A percentile compares a stretch with the other conserved stretches of the same genome.
These are phyloP conservation scores for Rhizodiscina lignyota DNA, from an alignment of 495 filamentous ascomycete species.

Conservation along the genomic window DNA sequence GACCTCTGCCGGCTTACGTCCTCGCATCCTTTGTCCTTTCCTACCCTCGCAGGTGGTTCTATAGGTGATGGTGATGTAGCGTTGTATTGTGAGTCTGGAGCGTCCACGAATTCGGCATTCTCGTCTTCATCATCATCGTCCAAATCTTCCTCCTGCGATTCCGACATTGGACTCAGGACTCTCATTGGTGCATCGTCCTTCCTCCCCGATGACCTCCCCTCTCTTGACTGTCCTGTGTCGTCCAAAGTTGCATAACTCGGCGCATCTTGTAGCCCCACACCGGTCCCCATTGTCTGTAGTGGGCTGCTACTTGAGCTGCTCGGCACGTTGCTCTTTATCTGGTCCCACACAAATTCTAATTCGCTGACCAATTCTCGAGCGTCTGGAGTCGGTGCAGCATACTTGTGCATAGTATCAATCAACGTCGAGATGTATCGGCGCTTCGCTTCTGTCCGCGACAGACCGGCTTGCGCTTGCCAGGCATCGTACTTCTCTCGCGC, in stretches of 20 bases:
- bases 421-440: conserved; percentile 80
- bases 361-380: conserved; percentile 79
- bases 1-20: background rate
- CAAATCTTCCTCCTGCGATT: conserved; percentile 53
- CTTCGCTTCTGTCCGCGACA: conserved; percentile 85
- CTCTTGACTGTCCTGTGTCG: background rate
- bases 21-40: conserved; percentile 6
- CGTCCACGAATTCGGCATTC: conserved; percentile 24
- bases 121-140: conserved; percentile 19
- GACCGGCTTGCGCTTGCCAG: conserved; percentile 70
- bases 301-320: conserved; percentile 38
- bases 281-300: conserved; percentile 12
- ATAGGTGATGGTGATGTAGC: no score
- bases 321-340: conserved; percentile 70
- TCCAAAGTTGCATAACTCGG: conserved; percentile 4
- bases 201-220: background rate
- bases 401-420: conserved; percentile 91
- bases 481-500: conserved; percentile 67
- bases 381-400: conserved; percentile 69
- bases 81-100: conserved; percentile 22
- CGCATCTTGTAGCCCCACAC: conserved; percentile 11
- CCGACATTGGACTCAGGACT: conserved; percentile 64
- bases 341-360: conserved; percentile 96
- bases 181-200: conserved; percentile 27
- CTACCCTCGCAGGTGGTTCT: no score